Percentiles rank a stretch among this genome's conserved stretches.
These are phyloP conservation scores for Fraxinus cuspidata DNA, from an alignment of 257 asterid genomes.

Conservation along the genomic window DNA sequence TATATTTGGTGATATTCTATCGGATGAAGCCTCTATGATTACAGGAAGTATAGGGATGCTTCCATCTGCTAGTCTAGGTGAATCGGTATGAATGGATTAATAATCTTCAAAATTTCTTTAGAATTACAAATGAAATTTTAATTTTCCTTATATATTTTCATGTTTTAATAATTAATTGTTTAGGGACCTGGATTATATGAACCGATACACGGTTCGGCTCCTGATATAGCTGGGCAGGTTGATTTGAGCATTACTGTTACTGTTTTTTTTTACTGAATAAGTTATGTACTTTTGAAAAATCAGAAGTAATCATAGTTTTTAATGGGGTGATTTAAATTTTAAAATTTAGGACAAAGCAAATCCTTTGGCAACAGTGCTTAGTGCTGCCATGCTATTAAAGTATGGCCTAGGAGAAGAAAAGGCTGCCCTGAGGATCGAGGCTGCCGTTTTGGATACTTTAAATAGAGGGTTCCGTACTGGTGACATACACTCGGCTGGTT, in stretches of 20 bases:
- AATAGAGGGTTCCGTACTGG: constrained; percentile 89
- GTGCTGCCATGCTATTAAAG: constrained; percentile 95
- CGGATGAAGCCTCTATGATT: constrained; percentile 99
- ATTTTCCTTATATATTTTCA: background rate
- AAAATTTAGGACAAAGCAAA: constrained; percentile 84
- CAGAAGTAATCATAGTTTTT: background rate
- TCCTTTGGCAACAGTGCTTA: constrained; percentile 83
- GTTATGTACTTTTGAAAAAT: background rate
- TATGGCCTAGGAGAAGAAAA: constrained; percentile 92
- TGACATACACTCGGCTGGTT: constrained; percentile 77
- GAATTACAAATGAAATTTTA: background rate
- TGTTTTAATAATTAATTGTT: constrained; percentile 17
- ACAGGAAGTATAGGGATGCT: constrained; percentile 99
- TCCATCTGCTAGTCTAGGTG: constrained; percentile 96
- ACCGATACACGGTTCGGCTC: constrained; percentile 99
- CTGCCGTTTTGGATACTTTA: constrained; percentile 75
- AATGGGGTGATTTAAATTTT: background rate
- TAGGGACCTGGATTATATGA: constrained; percentile 98
- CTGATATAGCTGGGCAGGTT: constrained; percentile 99
- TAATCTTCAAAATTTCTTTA: background rate
- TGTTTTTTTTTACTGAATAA: background rate
- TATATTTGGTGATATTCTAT: constrained; percentile 93
- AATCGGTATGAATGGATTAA: constrained; percentile 52
- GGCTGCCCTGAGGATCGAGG: constrained; percentile 89
- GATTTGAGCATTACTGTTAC: constrained; percentile 11